Evolutionary conservation across 345 rosid species (phyloP).

Genomic region (Populus alba): DNA sequence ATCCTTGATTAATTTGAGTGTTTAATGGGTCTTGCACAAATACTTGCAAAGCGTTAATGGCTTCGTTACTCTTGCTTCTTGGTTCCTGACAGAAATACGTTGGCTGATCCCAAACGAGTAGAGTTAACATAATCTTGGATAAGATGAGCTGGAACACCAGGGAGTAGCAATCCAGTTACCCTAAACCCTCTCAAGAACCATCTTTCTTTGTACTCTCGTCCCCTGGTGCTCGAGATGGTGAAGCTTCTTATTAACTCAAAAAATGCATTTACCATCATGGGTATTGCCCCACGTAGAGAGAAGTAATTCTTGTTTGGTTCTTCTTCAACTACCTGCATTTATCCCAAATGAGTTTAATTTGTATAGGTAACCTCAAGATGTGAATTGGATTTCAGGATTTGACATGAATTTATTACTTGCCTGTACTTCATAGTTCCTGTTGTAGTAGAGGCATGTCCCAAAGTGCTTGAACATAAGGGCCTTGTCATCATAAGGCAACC

Average conservation of each 20-base stretch:
- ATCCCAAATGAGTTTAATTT: too few species aligned
- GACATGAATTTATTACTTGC: not conserved
- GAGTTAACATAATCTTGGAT: not conserved
- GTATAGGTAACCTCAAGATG: too few species aligned
- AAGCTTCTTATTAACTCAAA: not conserved
- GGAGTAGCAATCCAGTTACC: not conserved
- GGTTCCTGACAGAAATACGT: not conserved
- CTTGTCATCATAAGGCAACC: conserved; percentile 51
- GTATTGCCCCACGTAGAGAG: not conserved
- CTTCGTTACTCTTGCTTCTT: too few species aligned
- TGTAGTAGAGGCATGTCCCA: not conserved
- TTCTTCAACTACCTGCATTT: not conserved
- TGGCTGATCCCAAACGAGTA: not conserved
- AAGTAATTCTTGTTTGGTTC: not conserved
- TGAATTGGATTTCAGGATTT: too few species aligned
- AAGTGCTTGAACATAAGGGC: not conserved
- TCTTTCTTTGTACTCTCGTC: not conserved
- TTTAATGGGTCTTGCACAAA: too few species aligned
- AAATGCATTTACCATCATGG: not conserved
- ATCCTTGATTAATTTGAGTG: too few species aligned
- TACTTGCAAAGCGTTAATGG: too few species aligned
- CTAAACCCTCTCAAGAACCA: not conserved
- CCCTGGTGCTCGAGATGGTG: not conserved
- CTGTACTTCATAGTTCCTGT: not conserved
- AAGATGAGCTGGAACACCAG: not conserved